Conservation (phyloP, 371 early-diverging fungal species). For the Mucor circinelloides region DNA sequence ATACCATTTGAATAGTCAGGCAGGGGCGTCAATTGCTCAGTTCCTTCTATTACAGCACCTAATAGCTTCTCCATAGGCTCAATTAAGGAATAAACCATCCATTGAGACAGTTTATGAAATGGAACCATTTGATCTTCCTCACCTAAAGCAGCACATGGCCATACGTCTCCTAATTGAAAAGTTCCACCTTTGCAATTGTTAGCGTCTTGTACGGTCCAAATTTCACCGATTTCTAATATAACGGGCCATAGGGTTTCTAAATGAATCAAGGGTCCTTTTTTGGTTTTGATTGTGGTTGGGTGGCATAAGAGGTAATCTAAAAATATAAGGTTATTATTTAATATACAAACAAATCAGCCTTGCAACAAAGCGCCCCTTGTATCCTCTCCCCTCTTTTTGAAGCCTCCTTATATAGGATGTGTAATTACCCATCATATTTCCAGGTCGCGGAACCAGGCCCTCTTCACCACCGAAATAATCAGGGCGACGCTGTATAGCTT, state of each 20-base stretch:
- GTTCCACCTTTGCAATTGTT: constrained; percentile 44
- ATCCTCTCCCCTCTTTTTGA: background rate
- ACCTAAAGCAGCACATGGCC: constrained; percentile 64
- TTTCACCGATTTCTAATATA: constrained; percentile 58
- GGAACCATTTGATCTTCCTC: constrained; percentile 55
- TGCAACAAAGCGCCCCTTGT: background rate
- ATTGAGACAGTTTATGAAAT: constrained; percentile 93
- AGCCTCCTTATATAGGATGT: too few relatives aligned
- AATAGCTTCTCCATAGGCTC: constrained; percentile 77
- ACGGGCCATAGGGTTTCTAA: constrained; percentile 82
- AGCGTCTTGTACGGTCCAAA: constrained; percentile 55
- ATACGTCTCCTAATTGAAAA: constrained; percentile 81
- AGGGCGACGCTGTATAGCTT: constrained; percentile 31
- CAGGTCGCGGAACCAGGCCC: constrained; percentile 69
- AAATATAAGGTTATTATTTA: background rate
- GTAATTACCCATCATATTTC: constrained; percentile 74
- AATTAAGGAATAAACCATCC: constrained; percentile 91
- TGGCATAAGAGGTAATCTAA: constrained; percentile 48
- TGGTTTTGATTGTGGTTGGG: constrained; percentile 44
- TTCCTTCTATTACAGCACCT: constrained; percentile 65
- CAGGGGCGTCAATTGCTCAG: constrained; percentile 80
- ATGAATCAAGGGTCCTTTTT: constrained; percentile 54
- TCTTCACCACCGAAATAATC: constrained; percentile 45
- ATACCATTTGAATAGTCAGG: constrained; percentile 92
- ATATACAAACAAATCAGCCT: background rate